A percentile compares a stretch with the other conserved stretches of the same genome.
These are phyloP conservation scores for Exidia glandulosa DNA, from an alignment of 768 basidiomycete genomes.

Conservation along the genomic window DNA sequence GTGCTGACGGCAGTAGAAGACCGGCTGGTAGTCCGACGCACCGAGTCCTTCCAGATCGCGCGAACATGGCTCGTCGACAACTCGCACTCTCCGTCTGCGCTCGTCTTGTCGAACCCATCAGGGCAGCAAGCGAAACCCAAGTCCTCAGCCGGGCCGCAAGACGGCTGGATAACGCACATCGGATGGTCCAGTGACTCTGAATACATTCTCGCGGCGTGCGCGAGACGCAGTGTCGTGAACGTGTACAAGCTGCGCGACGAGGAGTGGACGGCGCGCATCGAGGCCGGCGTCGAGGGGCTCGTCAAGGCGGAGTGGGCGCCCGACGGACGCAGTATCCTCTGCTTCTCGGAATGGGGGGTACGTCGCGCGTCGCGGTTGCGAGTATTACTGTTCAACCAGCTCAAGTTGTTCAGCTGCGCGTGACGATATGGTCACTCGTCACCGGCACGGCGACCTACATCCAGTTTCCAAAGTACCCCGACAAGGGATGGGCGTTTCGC, in stretches of 20 bases:
- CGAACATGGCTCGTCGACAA: conserved; percentile 65
- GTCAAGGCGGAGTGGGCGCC: conserved; percentile 86
- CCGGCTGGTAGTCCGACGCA: conserved; percentile 70
- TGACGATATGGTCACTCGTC: conserved; percentile 76
- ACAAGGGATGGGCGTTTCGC: conserved; percentile 73
- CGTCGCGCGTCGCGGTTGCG: conserved; percentile 24
- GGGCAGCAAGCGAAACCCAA: conserved; percentile 17
- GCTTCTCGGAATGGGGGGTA: conserved; percentile 91
- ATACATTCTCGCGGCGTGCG: conserved; percentile 71
- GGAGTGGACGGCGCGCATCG: conserved; percentile 64
- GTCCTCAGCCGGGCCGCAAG: conserved; percentile 12
- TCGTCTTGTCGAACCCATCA: conserved; percentile 25
- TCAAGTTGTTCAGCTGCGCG: conserved; percentile 46
- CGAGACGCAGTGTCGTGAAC: conserved; percentile 59
- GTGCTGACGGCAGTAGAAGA: conserved; percentile 72
- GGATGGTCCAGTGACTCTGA: conserved; percentile 86
- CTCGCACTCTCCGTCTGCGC: conserved; percentile 39
- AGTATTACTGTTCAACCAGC: conserved; percentile 1
- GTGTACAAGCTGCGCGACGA: conserved; percentile 75
- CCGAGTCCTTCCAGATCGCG: conserved; percentile 74
- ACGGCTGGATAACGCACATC: conserved; percentile 55
- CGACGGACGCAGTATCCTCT: conserved; percentile 70
- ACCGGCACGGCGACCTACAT: conserved; percentile 71
- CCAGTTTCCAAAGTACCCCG: conserved; percentile 74
- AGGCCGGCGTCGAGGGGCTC: conserved; percentile 75